Percentiles rank a stretch among this genome's conserved stretches.
phyloP scores from a whole-genome alignment of 257 asterid species.

The Solanum corneliomulleri region DNA sequence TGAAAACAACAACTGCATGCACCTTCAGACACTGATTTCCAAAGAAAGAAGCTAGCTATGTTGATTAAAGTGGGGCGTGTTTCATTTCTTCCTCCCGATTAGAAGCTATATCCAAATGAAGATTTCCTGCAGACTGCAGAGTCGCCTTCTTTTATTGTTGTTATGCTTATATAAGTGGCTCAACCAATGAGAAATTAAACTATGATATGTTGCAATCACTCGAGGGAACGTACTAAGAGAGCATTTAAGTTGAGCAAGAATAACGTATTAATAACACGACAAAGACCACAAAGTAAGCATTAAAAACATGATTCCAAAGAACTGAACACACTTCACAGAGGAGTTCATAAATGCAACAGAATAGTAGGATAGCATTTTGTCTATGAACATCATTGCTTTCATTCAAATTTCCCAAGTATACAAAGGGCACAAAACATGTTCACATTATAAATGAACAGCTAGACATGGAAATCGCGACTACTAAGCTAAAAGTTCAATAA shows the following conservation, averaged over 20 bases:
- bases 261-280: not conserved
- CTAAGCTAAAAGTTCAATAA: not conserved
- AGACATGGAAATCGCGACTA: not conserved
- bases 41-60: not conserved
- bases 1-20: not conserved
- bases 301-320: not conserved
- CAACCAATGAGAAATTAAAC: not conserved
- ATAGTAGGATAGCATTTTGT: not conserved
- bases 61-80: not conserved
- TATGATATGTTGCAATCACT: not conserved
- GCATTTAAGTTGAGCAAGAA: not conserved
- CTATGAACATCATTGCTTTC: not conserved
- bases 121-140: not conserved
- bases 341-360: not conserved
- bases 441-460: not conserved
- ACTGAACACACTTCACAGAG: not conserved
- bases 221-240: not conserved
- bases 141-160: not conserved
- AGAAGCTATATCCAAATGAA: not conserved
- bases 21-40: not conserved
- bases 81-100: not conserved
- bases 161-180: not conserved
- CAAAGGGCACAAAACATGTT: not conserved
- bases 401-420: not conserved
- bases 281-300: not conserved